Evolutionary conservation across 1,284 basidiomycete genomes (phyloP).

Genomic region (Hypsizygus ulmarius): DNA sequence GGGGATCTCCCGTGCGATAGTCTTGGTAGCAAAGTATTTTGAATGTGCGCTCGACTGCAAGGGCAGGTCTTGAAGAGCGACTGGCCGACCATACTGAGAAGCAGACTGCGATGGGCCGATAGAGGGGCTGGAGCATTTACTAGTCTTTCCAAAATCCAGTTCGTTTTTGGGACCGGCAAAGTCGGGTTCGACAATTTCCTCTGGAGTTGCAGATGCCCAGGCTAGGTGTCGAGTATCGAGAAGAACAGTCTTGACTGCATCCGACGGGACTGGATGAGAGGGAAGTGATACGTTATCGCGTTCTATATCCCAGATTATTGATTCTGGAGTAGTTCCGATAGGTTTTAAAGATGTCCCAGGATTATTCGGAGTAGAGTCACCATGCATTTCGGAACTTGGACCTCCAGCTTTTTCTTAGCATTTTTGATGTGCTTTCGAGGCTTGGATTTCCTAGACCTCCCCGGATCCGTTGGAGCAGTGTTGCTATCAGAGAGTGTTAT

Average conservation of each 20-base stretch:
- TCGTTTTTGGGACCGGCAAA: slow-evolving; percentile 9
- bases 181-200: not conserved
- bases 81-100: slow-evolving; percentile 19
- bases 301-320: slow-evolving; percentile 70
- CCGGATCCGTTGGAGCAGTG: not conserved
- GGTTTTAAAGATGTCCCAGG: not conserved
- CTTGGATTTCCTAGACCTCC: not conserved
- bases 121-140: slow-evolving; percentile 20
- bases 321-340: slow-evolving; percentile 29
- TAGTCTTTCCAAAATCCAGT: not conserved
- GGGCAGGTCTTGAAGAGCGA: not conserved
- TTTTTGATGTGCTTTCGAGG: not conserved
- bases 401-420: not conserved
- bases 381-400: not conserved
- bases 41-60: slow-evolving; percentile 5
- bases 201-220: slow-evolving; percentile 5
- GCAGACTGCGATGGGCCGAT: slow-evolving; percentile 32
- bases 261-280: slow-evolving; percentile 17
- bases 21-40: slow-evolving; percentile 14
- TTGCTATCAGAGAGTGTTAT: not conserved
- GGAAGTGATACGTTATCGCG: slow-evolving; percentile 29
- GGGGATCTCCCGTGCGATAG: not conserved
- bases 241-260: slow-evolving; percentile 20
- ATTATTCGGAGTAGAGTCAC: not conserved
- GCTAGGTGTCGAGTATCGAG: slow-evolving; percentile 22